Conservation (phyloP, 2,329 filamentous ascomycete species). For the Colletotrichum musae region DNA sequence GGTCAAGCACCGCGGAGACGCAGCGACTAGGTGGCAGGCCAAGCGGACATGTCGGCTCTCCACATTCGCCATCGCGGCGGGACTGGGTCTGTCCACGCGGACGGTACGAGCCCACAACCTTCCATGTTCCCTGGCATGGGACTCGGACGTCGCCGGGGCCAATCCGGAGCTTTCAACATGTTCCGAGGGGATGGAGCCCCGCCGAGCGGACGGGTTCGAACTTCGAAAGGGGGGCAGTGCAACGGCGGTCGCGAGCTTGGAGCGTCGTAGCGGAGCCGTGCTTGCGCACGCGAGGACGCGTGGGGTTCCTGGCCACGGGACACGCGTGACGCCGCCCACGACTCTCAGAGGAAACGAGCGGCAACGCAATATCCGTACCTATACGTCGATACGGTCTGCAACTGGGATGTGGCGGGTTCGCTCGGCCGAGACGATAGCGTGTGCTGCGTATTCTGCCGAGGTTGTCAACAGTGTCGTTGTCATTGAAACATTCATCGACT, state of each 20-base stretch:
- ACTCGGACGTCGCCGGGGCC: conserved; percentile 30
- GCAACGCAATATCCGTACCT: not conserved
- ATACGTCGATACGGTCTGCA: not conserved
- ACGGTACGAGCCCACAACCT: conserved; percentile 6
- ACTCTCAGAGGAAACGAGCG: conserved; percentile 8
- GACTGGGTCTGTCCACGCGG: conserved; percentile 26
- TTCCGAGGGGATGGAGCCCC: conserved; percentile 12
- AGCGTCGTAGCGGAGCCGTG: conserved; percentile 1
- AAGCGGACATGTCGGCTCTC: not conserved
- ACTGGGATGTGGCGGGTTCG: not conserved
- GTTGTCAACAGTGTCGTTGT: not conserved
- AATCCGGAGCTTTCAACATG: conserved; percentile 23
- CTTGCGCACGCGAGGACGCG: conserved; percentile 12
- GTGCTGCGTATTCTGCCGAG: not conserved
- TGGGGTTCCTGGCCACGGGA: conserved; percentile 5
- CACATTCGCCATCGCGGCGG: conserved; percentile 13
- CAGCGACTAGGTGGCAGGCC: not conserved
- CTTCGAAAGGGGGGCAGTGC: conserved; percentile 24
- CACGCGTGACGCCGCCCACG: not conserved
- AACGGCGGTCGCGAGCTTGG: conserved; percentile 8
- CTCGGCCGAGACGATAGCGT: not conserved
- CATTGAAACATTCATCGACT: not conserved
- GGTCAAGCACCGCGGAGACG: not conserved
- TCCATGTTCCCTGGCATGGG: conserved; percentile 13
- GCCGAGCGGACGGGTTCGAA: conserved; percentile 3